Base-by-base conservation (phyloP, 2,329 filamentous ascomycete genomes). In the Scedosporium apiospermum region DNA sequence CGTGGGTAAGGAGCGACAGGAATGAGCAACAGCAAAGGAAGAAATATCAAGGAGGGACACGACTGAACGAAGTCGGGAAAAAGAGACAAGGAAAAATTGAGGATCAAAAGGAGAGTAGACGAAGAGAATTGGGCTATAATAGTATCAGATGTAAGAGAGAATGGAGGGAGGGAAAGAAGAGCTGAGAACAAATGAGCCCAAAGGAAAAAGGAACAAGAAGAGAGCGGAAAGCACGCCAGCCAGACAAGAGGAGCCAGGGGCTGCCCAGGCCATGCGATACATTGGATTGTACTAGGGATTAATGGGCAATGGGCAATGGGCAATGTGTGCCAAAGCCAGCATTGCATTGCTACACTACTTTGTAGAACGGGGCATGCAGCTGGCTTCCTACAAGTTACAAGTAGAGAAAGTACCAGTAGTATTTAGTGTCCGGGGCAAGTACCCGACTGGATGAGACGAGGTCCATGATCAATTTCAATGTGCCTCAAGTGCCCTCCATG, bases 21-120 rank as follows among this genome's bases (percentile, higher is more conserved):
- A 51, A 53, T 34, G 42, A 30, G 23, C 55, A 27, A 27, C 21
- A 41, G 49, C 27, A 27, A 38, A 62, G 58, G 58, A 49, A 49
- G 59, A 61, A 34, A 62, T 27, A 55, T 34, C 30, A 58, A 51
- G 59, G 58, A 64, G 63, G 21, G 26, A 51, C 42, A 46, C 30
- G 41, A 49, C 51, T 26, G 6, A 55, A 23, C 18, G 18, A 55
- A 55, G 51, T 55, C 51, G 51, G 34, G 41, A 34, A 61, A 38
- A 27, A 21, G 46, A 62, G n/a, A 42, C 46, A 26, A 34, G 21
- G 38, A 49, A 58, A 58, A 55, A 55, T 57, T 61, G 42, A 60
- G 58, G 57, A 49, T 63, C 64, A 62, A 58, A 63, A 58, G 63
- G 60, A 51, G 61, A 64, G 63, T 51, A 14, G 62, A 63, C 58